phyloP scores from a whole-genome alignment of 148 eudicot genomes.

The Vaccinium vitisidaea region DNA sequence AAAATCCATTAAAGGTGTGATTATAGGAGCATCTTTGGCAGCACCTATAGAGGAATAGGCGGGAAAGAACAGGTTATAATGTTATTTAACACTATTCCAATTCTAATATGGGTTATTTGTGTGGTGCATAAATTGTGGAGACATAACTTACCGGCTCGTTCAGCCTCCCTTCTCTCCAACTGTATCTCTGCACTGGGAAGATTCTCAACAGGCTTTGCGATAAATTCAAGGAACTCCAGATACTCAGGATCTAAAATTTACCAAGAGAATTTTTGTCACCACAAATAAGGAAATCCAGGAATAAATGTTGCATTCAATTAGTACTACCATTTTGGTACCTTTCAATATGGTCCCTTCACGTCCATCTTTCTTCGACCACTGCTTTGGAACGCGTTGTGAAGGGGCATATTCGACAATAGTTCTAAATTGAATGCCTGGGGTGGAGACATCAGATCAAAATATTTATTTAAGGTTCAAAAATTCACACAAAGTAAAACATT shows the following conservation, averaged over 20 bases:
- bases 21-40: slow-evolving; percentile 48
- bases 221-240: slow-evolving; percentile 59
- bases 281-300: not conserved
- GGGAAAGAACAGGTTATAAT: not conserved
- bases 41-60: slow-evolving; percentile 29
- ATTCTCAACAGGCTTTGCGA: slow-evolving; percentile 62
- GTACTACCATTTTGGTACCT: slow-evolving; percentile 32
- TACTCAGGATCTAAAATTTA: slow-evolving; percentile 53
- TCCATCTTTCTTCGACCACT: slow-evolving; percentile 58
- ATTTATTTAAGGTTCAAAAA: slow-evolving; percentile 1
- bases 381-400: slow-evolving; percentile 61
- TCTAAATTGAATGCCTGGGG: slow-evolving; percentile 51
- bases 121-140: not conserved
- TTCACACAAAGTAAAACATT: not conserved
- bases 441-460: not conserved
- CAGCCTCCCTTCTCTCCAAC: slow-evolving; percentile 70
- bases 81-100: not conserved
- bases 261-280: not conserved
- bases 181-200: slow-evolving; percentile 80
- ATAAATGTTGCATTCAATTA: slow-evolving; percentile 5
- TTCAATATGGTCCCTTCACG: slow-evolving; percentile 58
- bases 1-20: slow-evolving; percentile 71
- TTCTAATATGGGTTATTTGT: not conserved
- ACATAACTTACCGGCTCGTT: slow-evolving; percentile 46
- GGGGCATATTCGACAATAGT: slow-evolving; percentile 64